These are phyloP conservation scores for Drechslera avenae DNA, from an alignment of 2,329 filamentous ascomycete genomes.

Conservation along the genomic window DNA sequence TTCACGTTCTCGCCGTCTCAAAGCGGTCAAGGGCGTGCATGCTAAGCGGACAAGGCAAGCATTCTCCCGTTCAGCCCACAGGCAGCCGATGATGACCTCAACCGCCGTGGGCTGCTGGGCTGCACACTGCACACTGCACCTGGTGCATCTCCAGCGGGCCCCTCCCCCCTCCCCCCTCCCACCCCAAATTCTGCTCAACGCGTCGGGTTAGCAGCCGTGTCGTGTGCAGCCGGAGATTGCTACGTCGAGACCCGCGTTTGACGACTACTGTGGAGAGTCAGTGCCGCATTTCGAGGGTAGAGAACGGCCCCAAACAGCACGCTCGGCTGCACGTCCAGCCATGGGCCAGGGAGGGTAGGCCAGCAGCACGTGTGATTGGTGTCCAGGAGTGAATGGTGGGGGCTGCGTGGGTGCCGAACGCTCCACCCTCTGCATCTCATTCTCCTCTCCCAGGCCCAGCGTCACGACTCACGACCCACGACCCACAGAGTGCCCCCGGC, in stretches of 20 bases:
- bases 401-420: slow-evolving; percentile 30
- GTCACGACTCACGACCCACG: slow-evolving; percentile 26
- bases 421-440: slow-evolving; percentile 20
- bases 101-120: slow-evolving; percentile 1
- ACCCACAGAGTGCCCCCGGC: slow-evolving; percentile 31
- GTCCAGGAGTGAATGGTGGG: slow-evolving; percentile 17
- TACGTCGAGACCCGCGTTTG: slow-evolving; percentile 15
- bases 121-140: background rate
- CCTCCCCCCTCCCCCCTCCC: too few species aligned
- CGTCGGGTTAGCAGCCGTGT: slow-evolving; percentile 6
- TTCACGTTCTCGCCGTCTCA: slow-evolving; percentile 29
- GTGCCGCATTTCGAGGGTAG: slow-evolving; percentile 8
- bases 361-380: slow-evolving; percentile 20
- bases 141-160: too few species aligned
- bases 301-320: slow-evolving; percentile 11
- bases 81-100: slow-evolving; percentile 5
- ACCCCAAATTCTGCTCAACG: background rate
- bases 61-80: slow-evolving; percentile 17
- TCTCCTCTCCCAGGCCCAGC: slow-evolving; percentile 12
- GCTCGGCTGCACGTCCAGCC: slow-evolving; percentile 21
- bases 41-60: slow-evolving; percentile 25
- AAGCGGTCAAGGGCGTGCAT: slow-evolving; percentile 24
- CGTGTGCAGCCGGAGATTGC: slow-evolving; percentile 15
- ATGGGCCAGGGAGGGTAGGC: slow-evolving; percentile 13
- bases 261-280: slow-evolving; percentile 18